Conservation (phyloP, 352 stramenopile genomes). For the Bremia lactucae region DNA sequence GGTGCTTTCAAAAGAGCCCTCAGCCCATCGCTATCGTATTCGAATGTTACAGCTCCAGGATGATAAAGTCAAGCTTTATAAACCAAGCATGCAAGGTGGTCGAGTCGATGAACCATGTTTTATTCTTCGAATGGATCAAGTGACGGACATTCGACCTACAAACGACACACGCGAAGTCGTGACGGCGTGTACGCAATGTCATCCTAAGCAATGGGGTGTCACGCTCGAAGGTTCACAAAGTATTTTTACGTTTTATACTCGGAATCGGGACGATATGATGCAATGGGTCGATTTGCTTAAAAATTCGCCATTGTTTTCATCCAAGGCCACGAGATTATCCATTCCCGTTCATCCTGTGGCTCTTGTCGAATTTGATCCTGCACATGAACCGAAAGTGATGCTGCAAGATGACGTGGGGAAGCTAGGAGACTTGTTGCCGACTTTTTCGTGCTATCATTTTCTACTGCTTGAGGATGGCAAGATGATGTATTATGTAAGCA, state of each 20-base stretch:
- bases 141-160: conserved; percentile 73
- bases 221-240: conserved; percentile 70
- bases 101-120: conserved; percentile 56
- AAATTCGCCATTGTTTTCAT: conserved; percentile 71
- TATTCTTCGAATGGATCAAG: conserved; percentile 71
- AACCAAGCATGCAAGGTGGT: conserved; percentile 73
- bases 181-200: conserved; percentile 70
- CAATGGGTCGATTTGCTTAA: conserved; percentile 84
- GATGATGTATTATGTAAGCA: conserved; percentile 67
- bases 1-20: conserved; percentile 78
- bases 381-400: conserved; percentile 58
- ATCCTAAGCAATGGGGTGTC: conserved; percentile 79
- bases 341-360: conserved; percentile 76
- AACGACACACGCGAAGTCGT: conserved; percentile 73
- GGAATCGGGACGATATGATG: conserved; percentile 61
- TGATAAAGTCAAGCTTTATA: conserved; percentile 74
- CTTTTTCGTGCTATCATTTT: conserved; percentile 57
- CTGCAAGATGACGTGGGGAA: conserved; percentile 66
- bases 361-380: conserved; percentile 60
- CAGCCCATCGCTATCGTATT: conserved; percentile 60
- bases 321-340: conserved; percentile 39
- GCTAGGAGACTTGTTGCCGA: conserved; percentile 59
- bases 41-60: conserved; percentile 77
- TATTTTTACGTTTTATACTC: conserved; percentile 83
- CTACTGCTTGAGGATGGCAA: conserved; percentile 72